Evolutionary conservation across 345 rosid species (phyloP).

Genomic region (Hypericum androsaemum): DNA sequence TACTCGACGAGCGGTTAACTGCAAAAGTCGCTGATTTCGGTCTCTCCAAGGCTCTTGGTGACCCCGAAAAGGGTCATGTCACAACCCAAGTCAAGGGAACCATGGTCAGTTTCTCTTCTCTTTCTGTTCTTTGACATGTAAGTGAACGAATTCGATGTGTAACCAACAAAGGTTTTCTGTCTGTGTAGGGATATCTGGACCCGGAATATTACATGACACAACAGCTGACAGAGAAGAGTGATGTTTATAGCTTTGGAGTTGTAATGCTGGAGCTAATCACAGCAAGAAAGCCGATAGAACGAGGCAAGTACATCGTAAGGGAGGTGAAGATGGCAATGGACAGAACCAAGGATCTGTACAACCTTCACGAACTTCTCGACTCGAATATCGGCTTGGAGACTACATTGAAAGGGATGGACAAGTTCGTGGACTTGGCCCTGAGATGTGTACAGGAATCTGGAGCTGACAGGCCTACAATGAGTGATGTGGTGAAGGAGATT

Average conservation of each 20-base stretch:
- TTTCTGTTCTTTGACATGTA: too few relatives aligned
- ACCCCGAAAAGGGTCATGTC: slow-evolving; percentile 53
- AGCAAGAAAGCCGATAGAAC: slow-evolving; percentile 62
- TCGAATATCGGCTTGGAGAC: slow-evolving; percentile 36
- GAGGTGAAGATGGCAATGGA: slow-evolving; percentile 58
- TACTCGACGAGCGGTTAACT: slow-evolving; percentile 62
- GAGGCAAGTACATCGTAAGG: slow-evolving; percentile 73
- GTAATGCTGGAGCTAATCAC: slow-evolving; percentile 68
- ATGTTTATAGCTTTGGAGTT: slow-evolving; percentile 90
- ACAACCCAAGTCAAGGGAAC: slow-evolving; percentile 97
- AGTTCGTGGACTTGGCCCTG: slow-evolving; percentile 54
- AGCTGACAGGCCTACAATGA: slow-evolving; percentile 56
- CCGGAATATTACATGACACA: slow-evolving; percentile 95
- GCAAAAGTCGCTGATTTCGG: slow-evolving; percentile 97
- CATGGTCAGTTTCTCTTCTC: slow-evolving; percentile 43
- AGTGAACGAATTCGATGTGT: background rate
- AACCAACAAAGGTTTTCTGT: background rate
- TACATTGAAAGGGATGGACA: slow-evolving; percentile 46
- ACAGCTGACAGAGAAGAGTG: slow-evolving; percentile 84
- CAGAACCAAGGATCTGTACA: slow-evolving; percentile 41
- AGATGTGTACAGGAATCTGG: slow-evolving; percentile 55
- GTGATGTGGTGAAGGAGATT: slow-evolving; percentile 65
- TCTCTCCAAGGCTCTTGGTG: slow-evolving; percentile 60
- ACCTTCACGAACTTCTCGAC: slow-evolving; percentile 59
- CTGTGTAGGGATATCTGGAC: slow-evolving; percentile 70